phyloP scores from a whole-genome alignment of 106 monocot genomes.

The Platanthera zijinensis region DNA sequence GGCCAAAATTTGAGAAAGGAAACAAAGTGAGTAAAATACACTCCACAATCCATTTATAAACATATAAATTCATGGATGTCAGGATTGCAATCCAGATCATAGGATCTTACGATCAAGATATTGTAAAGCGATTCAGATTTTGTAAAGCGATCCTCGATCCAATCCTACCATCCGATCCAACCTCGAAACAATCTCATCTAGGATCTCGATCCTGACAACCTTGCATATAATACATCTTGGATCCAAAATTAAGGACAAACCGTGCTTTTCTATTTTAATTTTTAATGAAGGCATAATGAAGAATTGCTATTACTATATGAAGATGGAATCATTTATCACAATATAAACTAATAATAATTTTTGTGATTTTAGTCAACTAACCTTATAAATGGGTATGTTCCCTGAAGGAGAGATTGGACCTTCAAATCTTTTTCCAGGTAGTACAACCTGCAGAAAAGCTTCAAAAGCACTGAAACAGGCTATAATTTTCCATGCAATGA shows the following conservation, averaged over 20 bases:
- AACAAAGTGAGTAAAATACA: neutral
- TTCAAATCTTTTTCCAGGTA: constrained; percentile 82
- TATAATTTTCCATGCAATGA: constrained; percentile 84
- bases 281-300: neutral
- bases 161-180: too few relatives aligned
- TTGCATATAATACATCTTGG: neutral
- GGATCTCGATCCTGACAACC: too few relatives aligned
- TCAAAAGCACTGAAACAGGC: constrained; percentile 79
- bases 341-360: neutral
- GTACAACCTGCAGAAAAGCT: constrained; percentile 70
- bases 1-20: neutral
- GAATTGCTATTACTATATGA: neutral
- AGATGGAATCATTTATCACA: neutral
- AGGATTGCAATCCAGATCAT: too few relatives aligned
- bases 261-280: neutral
- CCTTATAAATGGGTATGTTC: constrained; percentile 93
- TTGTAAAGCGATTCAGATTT: too few relatives aligned
- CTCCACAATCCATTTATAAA: neutral
- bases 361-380: constrained; percentile 12
- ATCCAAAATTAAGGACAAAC: neutral
- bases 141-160: too few relatives aligned
- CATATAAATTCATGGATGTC: too few relatives aligned
- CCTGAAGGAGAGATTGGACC: constrained; percentile 86
- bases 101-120: too few relatives aligned
- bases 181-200: too few relatives aligned